phyloP scores from a whole-genome alignment of 2,329 filamentous ascomycete genomes.

The Penicillium griseofulvum region DNA sequence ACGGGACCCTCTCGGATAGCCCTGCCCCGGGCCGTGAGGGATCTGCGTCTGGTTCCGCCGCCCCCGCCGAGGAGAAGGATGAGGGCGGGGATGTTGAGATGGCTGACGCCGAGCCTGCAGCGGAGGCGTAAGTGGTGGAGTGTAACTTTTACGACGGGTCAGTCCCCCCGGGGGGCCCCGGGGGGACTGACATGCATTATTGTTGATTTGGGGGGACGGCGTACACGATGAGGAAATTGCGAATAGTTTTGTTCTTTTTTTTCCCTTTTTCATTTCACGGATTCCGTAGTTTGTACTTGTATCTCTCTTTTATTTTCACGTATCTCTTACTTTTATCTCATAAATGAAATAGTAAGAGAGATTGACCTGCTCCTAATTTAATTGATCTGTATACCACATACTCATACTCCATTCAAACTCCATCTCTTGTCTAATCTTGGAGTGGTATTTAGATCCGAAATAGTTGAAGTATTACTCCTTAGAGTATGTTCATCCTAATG shows the following conservation, averaged over 20 bases:
- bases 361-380: not conserved
- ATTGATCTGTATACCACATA: too few species aligned
- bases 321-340: conserved; percentile 11
- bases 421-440: too few species aligned
- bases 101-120: conserved; percentile 32
- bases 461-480: too few species aligned
- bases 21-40: conserved; percentile 13
- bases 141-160: conserved; percentile 3
- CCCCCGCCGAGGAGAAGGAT: conserved; percentile 13
- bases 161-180: not conserved
- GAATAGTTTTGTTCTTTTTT: not conserved
- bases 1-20: conserved; percentile 28
- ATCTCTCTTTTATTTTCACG: conserved; percentile 8
- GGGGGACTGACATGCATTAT: conserved; percentile 1
- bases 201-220: not conserved
- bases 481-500: not conserved
- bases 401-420: too few species aligned
- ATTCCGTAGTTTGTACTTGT: conserved; percentile 10
- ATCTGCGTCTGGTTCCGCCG: conserved; percentile 14
- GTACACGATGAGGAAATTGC: conserved; percentile 21
- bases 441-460: too few species aligned
- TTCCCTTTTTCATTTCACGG: not conserved
- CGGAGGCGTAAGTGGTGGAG: conserved; percentile 12
- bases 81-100: conserved; percentile 31
- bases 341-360: not conserved